Evolutionary conservation across 2,329 filamentous ascomycete genomes (phyloP), one percentile per base, ranked within the genome.

Genomic region (Apiospora aurea): DNA sequence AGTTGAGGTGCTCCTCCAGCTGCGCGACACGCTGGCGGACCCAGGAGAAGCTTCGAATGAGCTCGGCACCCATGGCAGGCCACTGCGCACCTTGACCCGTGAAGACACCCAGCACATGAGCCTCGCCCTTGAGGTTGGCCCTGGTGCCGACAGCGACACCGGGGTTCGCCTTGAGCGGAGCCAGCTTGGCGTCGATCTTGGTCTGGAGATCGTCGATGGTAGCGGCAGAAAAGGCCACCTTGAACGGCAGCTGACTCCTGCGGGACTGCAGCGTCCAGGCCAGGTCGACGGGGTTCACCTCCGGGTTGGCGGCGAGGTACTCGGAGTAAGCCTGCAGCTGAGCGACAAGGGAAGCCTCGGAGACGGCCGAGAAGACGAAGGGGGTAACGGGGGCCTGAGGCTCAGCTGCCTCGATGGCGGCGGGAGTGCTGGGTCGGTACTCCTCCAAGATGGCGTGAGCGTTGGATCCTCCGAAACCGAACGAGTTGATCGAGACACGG

Each of bases 41-140:
- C 8, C 6, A 41, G 26, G 64, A 2, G 10, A 47, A 71, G 6
- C 38, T 43, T 13, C 13, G n/a, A 41, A 78, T 26, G 11, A 82
- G 75, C 66, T 76, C 72, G 4, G 72, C 71, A 13, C 81, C 82
- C 82, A 83, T 83, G 0, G 77, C 71, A 43, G 34, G 34, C 77
- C 78, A 82, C 69, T 82, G 80, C 0, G 79, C 80, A 6, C 80
- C 81, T 67, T 82, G 80, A 1, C 80, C 80, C 1, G 80, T 81
- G 72, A 82, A 81, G n/a, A 82, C 73, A 1, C 76, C 77, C 26
- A 78, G 72, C 14, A 77, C 43, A 21, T 8, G 46, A 7, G 21
- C 46, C 4, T 49, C 18, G n/a, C 13, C 53, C 57, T 64, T 64
- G 57, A 34, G 21, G 11, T 38, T 38, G 26, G 24, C 16, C 21